Conservation (phyloP, 768 basidiomycete species). For the Ramaria rubella region DNA sequence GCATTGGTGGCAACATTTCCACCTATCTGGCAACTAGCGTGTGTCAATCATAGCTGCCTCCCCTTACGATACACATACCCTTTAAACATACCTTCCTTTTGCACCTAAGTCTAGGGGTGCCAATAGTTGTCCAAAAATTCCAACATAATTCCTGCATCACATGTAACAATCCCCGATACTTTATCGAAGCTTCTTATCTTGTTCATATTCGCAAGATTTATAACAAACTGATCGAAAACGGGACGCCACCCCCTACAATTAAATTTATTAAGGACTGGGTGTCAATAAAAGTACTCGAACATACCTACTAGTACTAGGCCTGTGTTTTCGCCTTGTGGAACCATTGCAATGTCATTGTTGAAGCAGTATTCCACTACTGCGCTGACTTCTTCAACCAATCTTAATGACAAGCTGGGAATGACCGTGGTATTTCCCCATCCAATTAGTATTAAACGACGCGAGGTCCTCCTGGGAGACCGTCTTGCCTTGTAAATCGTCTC, state of each 20-base stretch:
- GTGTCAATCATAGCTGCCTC: background rate
- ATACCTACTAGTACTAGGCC: conserved; percentile 88
- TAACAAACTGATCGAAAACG: conserved; percentile 75
- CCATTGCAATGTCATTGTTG: conserved; percentile 74
- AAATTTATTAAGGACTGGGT: background rate
- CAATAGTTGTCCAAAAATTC: conserved; percentile 78
- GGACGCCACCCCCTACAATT: conserved; percentile 78
- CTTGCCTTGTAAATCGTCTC: background rate
- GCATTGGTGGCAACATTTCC: conserved; percentile 97
- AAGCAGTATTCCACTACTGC: conserved; percentile 85
- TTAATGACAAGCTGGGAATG: conserved; percentile 77
- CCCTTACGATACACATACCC: background rate
- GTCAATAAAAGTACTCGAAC: background rate
- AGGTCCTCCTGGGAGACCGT: conserved; percentile 51
- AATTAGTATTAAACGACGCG: conserved; percentile 77
- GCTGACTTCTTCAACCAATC: conserved; percentile 78
- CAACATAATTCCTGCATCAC: conserved; percentile 92
- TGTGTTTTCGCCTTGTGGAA: conserved; percentile 98
- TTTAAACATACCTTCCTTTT: conserved; percentile 82
- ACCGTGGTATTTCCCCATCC: conserved; percentile 96
- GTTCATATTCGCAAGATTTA: conserved; percentile 79
- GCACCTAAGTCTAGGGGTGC: conserved; percentile 96
- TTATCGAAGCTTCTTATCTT: conserved; percentile 77
- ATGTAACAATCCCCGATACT: conserved; percentile 81
- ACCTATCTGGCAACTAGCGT: conserved; percentile 85